Conservation (phyloP, 1,139 yeast species). For the Yamadazyma dushanensis region DNA sequence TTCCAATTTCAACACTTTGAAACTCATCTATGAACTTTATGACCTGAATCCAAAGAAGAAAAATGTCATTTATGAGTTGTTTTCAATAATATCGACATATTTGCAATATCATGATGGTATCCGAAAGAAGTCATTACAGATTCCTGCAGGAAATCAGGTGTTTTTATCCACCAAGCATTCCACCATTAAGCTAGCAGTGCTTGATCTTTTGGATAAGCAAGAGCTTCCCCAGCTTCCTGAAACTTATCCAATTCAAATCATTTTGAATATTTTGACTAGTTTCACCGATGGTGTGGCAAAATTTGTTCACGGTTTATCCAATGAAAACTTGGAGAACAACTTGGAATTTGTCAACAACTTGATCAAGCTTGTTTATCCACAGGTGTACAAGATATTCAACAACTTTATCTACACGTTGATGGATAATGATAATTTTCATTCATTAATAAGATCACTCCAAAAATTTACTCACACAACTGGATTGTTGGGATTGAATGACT, state of each 20-base stretch:
- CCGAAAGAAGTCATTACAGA: constrained; percentile 27
- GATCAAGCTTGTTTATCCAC: constrained; percentile 45
- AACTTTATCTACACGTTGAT: constrained; percentile 61
- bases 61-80: constrained; percentile 59
- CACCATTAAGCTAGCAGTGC: constrained; percentile 50
- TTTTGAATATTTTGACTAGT: constrained; percentile 52
- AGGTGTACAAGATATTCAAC: constrained; percentile 47
- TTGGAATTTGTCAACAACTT: constrained; percentile 42
- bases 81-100: constrained; percentile 43
- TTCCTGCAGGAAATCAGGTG: constrained; percentile 9
- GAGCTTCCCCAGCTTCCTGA: constrained; percentile 65
- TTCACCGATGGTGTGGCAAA: constrained; percentile 71
- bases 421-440: constrained; percentile 67
- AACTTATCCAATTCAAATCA: constrained; percentile 62
- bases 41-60: constrained; percentile 61
- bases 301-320: constrained; percentile 47
- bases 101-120: constrained; percentile 30
- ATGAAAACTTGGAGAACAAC: constrained; percentile 30
- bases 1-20: constrained; percentile 53
- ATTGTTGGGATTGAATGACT: constrained; percentile 52
- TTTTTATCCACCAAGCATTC: constrained; percentile 29
- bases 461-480: constrained; percentile 83
- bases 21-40: constrained; percentile 57
- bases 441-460: constrained; percentile 69
- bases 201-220: constrained; percentile 75